Evolutionary conservation across 306 rosid genomes (phyloP), one percentile per base, ranked within the genome.

Genomic region (Glycyrrhiza uralensis): DNA sequence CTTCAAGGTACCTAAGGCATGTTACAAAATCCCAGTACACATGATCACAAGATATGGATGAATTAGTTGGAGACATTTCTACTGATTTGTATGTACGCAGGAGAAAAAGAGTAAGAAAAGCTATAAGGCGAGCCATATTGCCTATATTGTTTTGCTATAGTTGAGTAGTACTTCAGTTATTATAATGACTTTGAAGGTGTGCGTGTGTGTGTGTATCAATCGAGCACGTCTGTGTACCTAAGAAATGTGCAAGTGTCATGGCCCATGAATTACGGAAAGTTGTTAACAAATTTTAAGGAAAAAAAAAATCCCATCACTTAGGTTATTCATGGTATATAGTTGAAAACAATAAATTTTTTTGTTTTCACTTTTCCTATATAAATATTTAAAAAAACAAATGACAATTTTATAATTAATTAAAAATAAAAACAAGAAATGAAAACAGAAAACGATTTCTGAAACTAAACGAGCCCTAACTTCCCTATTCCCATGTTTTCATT

Each of bases 11-110:
- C 73, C 74, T 52, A 18, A 75, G 35, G 38, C 80, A 67, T 8
- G 75, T 76, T 30, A 15, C 69, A 67, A 76, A 76, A 32, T 76
- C 62, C 80, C 75, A 76, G 18, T 76, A 44, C 52, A 66, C 75
- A 19, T 49, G 2, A 38, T 67, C 56, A 69, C 81, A 69, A 24
- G 71, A 14, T 47, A 4, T 46, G 11, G 52, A 14, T 67, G 70
- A 12, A 75, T 57, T 19, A 57, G 8, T 57, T 57, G 32, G 61
- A 56, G 26, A 54, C 59, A 41, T 75, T 70, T 29, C 46, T n/a
- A n/a, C n/a, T 71, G 57, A 42, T 71, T n/a, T 44, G 46, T 63
- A 6, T 57, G 44, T 36, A 17, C 20, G 59, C 2, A 58, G 18
- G 17, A 69, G 47, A 50, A 38, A 61, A 26, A 60, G 17, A 44